Evolutionary conservation across 148 eudicot species (phyloP), one percentile per base, ranked within the genome.

Genomic region (Rheum nobile): DNA sequence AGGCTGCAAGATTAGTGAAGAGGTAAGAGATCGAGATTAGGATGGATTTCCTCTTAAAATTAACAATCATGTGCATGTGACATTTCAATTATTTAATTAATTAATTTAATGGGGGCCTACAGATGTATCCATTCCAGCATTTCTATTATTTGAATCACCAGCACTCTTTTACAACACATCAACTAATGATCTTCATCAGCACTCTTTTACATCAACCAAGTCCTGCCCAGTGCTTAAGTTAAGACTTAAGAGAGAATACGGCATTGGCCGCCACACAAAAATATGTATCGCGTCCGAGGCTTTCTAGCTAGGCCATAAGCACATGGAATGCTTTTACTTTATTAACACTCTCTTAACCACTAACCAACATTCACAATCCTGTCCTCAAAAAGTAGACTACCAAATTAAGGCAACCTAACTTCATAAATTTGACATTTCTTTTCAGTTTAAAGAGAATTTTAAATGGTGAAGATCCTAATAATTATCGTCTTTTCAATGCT

Each of bases 391-490:
- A n/a, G n/a, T n/a, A n/a, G n/a, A n/a, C n/a, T n/a, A 31, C 44
- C 57, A 22, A 52, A 16, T 88, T 78, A 89, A 88, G 91, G 89
- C 50, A 76, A 78, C 78, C 85, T 80, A 67, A 46, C 43, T 42
- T 34, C 61, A 71, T 34, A 74, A 31, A n/a, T 8, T 29, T 67
- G 32, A 35, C n/a, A 76, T 29, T 16, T 13, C 19, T 29, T 29
- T 65, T 1, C 0, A 46, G 52, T 46, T 6, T 46, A 46, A 16
- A 46, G 21, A 65, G 17, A 28, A 12, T 21, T 65, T 38, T 24
- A 65, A 26, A 35, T 16, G 17, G 52, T 46, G 52, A n/a, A n/a
- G n/a, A n/a, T n/a, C n/a, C n/a, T n/a, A n/a, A n/a, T n/a, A n/a
- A n/a, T n/a, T n/a, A n/a, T n/a, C n/a, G n/a, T n/a, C n/a, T n/a